Conservation (phyloP, 305 asterid genomes). For the Fraxinus sp. region DNA sequence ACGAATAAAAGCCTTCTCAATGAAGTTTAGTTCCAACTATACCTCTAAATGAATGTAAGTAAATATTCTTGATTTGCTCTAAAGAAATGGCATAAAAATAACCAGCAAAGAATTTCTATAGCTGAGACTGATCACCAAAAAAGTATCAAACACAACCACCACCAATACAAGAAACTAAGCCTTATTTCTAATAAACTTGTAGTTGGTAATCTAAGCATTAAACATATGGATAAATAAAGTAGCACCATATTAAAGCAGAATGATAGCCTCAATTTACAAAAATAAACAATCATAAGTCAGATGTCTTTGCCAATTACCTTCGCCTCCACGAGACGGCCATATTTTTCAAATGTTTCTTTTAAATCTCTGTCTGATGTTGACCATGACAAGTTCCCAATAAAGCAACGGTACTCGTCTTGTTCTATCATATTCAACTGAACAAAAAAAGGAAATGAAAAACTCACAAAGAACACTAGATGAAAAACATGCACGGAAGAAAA, state of each 20-base stretch:
- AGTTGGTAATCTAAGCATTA: background rate
- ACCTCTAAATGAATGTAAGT: background rate
- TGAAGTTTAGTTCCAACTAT: background rate
- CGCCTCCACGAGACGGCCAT: constrained; percentile 55
- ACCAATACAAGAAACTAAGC: background rate
- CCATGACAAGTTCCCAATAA: constrained; percentile 62
- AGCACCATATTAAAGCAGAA: background rate
- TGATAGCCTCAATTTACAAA: background rate
- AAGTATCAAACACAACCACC: background rate
- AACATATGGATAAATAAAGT: background rate
- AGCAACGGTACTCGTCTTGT: constrained; percentile 56
- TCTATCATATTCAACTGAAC: constrained; percentile 44
- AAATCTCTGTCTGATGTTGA: constrained; percentile 56
- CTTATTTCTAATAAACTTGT: background rate
- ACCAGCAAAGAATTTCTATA: background rate
- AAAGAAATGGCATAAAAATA: background rate
- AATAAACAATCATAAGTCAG: background rate
- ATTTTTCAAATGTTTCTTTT: constrained; percentile 67
- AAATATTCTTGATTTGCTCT: background rate
- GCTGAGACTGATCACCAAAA: background rate
- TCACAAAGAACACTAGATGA: background rate
- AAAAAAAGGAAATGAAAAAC: constrained; percentile 2
- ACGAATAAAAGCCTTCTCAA: background rate
- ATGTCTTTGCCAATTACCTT: constrained; percentile 33
- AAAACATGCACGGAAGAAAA: background rate